A percentile compares a stretch with the other conserved stretches of the same genome.
Conservation (phyloP, 768 basidiomycete species). For the Rhizopogon sp. region DNA sequence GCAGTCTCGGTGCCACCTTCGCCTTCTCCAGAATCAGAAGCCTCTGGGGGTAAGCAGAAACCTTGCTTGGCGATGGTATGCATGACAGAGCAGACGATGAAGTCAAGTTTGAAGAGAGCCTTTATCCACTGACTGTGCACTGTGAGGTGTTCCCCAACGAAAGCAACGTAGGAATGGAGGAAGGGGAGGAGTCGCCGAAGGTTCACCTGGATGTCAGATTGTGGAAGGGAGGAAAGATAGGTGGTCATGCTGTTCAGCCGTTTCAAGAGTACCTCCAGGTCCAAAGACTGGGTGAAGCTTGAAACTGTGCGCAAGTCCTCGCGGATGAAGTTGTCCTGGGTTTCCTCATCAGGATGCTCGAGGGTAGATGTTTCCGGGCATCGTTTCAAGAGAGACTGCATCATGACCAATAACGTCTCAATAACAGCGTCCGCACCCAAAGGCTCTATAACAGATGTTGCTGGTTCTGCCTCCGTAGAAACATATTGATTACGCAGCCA, state of each 20-base stretch:
- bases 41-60: constrained; percentile 87
- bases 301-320: constrained; percentile 40
- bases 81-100: constrained; percentile 70
- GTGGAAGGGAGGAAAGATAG: constrained; percentile 31
- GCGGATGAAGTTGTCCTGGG: constrained; percentile 46
- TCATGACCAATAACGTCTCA: constrained; percentile 56
- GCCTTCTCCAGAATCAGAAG: constrained; percentile 46
- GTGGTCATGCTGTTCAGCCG: constrained; percentile 36
- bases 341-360: constrained; percentile 20
- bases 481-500: constrained; percentile 28
- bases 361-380: constrained; percentile 25
- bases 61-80: constrained; percentile 76
- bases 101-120: constrained; percentile 79
- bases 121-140: constrained; percentile 62
- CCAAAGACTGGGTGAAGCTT: constrained; percentile 44
- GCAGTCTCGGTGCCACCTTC: constrained; percentile 40
- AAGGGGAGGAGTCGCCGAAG: constrained; percentile 66
- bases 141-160: constrained; percentile 55
- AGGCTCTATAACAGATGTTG: background rate
- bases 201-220: constrained; percentile 25
- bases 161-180: constrained; percentile 54
- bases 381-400: constrained; percentile 53
- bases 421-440: constrained; percentile 41
- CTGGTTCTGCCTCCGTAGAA: constrained; percentile 10
- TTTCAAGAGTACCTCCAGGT: constrained; percentile 37